A percentile compares a stretch with the other conserved stretches of the same genome.
Conservation (phyloP, 345 rosid species). For the Salix caprea region DNA sequence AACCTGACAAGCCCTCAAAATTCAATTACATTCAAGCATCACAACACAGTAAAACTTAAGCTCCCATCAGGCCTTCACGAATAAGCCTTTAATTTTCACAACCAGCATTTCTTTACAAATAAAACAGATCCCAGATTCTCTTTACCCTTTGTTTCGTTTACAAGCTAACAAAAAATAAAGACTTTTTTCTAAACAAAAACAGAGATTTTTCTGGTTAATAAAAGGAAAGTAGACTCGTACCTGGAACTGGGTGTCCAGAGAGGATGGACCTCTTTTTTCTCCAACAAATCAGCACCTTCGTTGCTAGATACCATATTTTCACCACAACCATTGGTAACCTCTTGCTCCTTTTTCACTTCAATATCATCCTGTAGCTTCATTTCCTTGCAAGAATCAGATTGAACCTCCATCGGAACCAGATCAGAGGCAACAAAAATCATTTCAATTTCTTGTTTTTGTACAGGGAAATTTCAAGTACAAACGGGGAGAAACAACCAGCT, state of each 20-base stretch:
- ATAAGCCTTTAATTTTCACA: not conserved
- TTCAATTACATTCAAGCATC: not conserved
- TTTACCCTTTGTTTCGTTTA: not conserved
- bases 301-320: constrained; percentile 3
- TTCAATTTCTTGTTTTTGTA: not conserved
- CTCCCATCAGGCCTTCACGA: not conserved
- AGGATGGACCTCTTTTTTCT: not conserved
- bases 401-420: constrained; percentile 21
- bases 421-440: not conserved
- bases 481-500: not conserved
- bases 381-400: constrained; percentile 17
- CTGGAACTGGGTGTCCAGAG: not conserved
- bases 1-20: not conserved
- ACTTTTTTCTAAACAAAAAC: too few species aligned
- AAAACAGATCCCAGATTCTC: not conserved
- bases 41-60: not conserved
- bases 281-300: not conserved
- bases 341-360: constrained; percentile 1
- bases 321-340: not conserved
- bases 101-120: not conserved
- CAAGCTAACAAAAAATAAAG: not conserved
- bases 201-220: not conserved
- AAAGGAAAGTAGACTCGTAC: not conserved
- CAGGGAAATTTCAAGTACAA: not conserved
- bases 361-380: constrained; percentile 17